Conservation (phyloP, 2,329 filamentous ascomycete species). For the Cadophora luteo-olivacea region DNA sequence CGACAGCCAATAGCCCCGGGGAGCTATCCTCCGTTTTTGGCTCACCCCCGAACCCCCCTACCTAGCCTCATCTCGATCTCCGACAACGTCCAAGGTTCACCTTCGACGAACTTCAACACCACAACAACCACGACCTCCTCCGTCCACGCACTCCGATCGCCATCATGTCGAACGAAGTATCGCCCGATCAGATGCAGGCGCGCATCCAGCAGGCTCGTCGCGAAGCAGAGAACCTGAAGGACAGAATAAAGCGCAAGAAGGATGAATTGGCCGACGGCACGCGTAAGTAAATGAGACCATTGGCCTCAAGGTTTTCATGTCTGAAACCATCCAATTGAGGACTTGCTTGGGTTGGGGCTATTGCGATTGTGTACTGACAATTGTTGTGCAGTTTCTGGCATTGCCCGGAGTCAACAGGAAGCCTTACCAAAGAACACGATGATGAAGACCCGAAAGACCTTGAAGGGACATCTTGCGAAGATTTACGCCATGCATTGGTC, state of each 20-base stretch:
- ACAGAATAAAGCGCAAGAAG: constrained; percentile 99
- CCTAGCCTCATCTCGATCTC: constrained; percentile 30
- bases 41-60: constrained; percentile 32
- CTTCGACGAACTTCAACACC: constrained; percentile 3
- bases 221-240: constrained; percentile 97
- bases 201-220: constrained; percentile 90
- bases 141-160: constrained; percentile 28
- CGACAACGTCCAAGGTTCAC: constrained; percentile 26
- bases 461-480: constrained; percentile 98
- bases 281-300: constrained; percentile 69
- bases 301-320: not conserved
- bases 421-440: constrained; percentile 86
- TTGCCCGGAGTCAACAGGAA: constrained; percentile 92
- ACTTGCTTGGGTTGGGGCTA: constrained; percentile 1
- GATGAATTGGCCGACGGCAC: constrained; percentile 98
- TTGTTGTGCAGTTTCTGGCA: constrained; percentile 76
- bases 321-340: constrained; percentile 26
- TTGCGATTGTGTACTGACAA: constrained; percentile 30
- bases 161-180: constrained; percentile 61
- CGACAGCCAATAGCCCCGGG: constrained; percentile 32
- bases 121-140: constrained; percentile 24
- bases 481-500: constrained; percentile 99
- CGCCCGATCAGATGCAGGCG: constrained; percentile 85
- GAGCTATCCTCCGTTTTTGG: constrained; percentile 40
- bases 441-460: constrained; percentile 96